Base-by-base conservation (phyloP, 2,329 filamentous ascomycete species). In the Zymoseptoria ardabiliae region DNA sequence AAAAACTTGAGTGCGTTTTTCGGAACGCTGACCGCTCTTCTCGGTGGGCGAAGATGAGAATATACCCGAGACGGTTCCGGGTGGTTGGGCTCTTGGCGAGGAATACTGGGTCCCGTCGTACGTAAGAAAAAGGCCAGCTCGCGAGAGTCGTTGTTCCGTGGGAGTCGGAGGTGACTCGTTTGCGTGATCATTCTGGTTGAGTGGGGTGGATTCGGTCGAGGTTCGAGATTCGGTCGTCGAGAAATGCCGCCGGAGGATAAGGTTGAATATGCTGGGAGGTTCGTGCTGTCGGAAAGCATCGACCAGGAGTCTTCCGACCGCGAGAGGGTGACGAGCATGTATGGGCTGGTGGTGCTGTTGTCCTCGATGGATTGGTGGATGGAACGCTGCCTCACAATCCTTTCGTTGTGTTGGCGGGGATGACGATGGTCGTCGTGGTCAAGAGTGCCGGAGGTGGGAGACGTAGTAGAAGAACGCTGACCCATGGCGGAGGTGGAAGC, bases 121-220 rank as follows among this genome's bases (percentile, higher is more conserved):
- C 68, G 68, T 54, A 76, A 61, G 56, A 76, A 76, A 53, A 68
- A 72, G 13, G 72, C 72, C 57, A 76, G 64, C 48, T 76, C 73
- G 35, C 69, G 68, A 9, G 70, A 70, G 10, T 64, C 60, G 54
- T 70, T 70, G 20, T 65, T 61, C 21, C 58, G 65, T 9, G 69
- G 70, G 41, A 72, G 54, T 28, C 63, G 63, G 23, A 68, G 60
- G 35, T 70, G 54, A 54, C 70, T 72, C 8, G 66, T 66, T 49
- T 69, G 64, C 13, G 70, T 72, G 59, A 69, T 72, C 67, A 69
- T 72, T 55, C 61, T 67, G 65, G 35, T 17, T 45, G 35, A 6
- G 35, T 45, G n/a, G 35, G 17, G 35, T 17, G 13, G 13, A n/a
- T 45, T 45, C 11, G 35, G 35, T 2, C 35, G 35, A 45, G 35